Evolutionary conservation across 208 protist species (phyloP).

Genomic region (Leishmania aethiopica): DNA sequence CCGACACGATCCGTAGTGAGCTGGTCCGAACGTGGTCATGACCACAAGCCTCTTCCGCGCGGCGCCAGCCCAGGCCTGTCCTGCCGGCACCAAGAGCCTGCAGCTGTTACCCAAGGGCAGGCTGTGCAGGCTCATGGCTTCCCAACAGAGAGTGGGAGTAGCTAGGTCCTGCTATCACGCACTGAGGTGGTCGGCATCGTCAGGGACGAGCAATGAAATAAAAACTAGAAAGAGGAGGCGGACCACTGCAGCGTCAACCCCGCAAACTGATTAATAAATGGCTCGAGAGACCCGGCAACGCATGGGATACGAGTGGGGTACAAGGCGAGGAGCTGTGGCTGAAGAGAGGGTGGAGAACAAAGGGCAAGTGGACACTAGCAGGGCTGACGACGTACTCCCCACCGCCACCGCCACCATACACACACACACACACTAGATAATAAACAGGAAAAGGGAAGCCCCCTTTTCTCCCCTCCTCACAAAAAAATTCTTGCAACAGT

Average conservation of each 20-base stretch:
- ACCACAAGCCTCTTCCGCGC: background rate
- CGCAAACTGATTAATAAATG: background rate
- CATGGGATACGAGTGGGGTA: background rate
- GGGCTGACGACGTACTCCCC: background rate
- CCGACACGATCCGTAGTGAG: background rate
- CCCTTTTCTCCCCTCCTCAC: too few relatives aligned
- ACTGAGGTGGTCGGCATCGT: background rate
- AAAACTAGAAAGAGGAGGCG: conserved; percentile 11
- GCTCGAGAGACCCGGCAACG: background rate
- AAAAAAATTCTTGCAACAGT: background rate
- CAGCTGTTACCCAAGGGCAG: background rate
- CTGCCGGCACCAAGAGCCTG: too few relatives aligned
- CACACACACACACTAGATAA: too few relatives aligned
- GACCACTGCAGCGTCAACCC: background rate
- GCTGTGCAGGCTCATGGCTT: background rate
- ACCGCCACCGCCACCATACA: background rate
- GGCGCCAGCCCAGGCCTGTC: background rate
- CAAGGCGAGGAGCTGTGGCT: background rate
- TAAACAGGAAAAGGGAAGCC: too few relatives aligned
- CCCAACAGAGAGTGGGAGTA: background rate
- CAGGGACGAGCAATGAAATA: background rate
- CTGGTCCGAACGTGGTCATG: background rate
- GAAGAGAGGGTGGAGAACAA: background rate
- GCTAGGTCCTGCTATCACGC: background rate
- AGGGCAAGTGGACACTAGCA: background rate